These are phyloP conservation scores for Herpetomonas tarakana DNA, from an alignment of 208 protist genomes.

Conservation along the genomic window DNA sequence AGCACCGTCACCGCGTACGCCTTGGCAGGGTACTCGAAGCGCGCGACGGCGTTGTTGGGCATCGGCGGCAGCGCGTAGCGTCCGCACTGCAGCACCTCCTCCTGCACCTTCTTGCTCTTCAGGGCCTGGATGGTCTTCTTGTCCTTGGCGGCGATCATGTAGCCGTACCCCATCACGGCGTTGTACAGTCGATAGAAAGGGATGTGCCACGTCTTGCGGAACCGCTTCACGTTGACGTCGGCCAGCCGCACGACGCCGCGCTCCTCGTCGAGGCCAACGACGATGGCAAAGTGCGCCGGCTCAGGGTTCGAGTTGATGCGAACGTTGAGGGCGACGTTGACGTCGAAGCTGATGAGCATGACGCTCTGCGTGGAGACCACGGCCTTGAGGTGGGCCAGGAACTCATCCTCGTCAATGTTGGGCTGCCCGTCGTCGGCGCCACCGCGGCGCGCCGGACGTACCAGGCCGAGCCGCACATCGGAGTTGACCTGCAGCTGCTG, in stretches of 20 bases:
- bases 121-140: conserved; percentile 70
- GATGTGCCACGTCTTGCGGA: conserved; percentile 88
- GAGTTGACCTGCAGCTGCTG: conserved; percentile 65
- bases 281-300: conserved; percentile 85
- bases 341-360: conserved; percentile 87
- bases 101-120: conserved; percentile 47
- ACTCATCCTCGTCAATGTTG: conserved; percentile 80
- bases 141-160: conserved; percentile 73
- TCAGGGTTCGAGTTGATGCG: conserved; percentile 47
- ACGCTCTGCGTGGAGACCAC: conserved; percentile 66
- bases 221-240: conserved; percentile 89
- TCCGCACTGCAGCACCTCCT: conserved; percentile 50
- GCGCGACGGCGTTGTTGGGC: conserved; percentile 25
- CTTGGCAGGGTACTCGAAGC: conserved; percentile 83
- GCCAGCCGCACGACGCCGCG: conserved; percentile 74
- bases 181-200: conserved; percentile 71
- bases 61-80: conserved; percentile 66
- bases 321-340: conserved; percentile 83
- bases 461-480: conserved; percentile 66
- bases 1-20: conserved; percentile 86
- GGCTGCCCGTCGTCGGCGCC: conserved; percentile 78
- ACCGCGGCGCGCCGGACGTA: conserved; percentile 57
- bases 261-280: conserved; percentile 79
- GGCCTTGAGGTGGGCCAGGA: conserved; percentile 66
- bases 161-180: conserved; percentile 88